phyloP scores from a whole-genome alignment of 768 basidiomycete species.

The Calvatia gigantea region DNA sequence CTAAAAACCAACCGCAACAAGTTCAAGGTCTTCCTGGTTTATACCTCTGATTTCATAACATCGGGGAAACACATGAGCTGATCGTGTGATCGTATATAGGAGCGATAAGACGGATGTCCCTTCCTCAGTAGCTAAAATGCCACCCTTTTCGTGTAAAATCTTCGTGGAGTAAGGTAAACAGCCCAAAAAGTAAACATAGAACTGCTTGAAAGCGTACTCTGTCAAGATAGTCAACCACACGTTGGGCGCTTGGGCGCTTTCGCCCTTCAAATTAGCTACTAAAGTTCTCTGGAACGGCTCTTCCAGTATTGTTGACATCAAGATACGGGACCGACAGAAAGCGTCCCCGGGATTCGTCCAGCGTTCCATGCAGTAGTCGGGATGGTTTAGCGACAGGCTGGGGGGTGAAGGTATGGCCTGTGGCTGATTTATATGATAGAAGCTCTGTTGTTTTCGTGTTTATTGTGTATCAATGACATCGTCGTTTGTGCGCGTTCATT shows the following conservation, averaged over 20 bases:
- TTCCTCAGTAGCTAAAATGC: background rate
- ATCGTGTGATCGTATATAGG: background rate
- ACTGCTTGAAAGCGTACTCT: background rate
- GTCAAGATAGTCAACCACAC: background rate
- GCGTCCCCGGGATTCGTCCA: no score
- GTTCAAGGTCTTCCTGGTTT: background rate
- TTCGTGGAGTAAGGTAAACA: background rate
- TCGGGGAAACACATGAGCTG: background rate
- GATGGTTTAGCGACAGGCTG: no score
- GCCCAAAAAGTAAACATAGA: background rate
- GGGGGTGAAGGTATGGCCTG: no score
- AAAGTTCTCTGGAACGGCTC: background rate
- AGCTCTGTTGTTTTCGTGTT: no score
- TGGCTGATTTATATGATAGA: no score
- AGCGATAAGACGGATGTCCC: background rate
- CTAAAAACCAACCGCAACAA: background rate
- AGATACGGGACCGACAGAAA: no score
- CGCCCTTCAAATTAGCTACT: background rate
- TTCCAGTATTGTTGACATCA: background rate
- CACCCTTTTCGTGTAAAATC: background rate
- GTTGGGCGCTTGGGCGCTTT: background rate
- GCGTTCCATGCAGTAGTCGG: no score
- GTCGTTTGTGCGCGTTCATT: no score
- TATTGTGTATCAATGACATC: no score
- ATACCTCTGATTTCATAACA: background rate